Evolutionary conservation across 2,329 filamentous ascomycete genomes (phyloP), one percentile per base, ranked within the genome.

Genomic region (Sporothrix globosa): DNA sequence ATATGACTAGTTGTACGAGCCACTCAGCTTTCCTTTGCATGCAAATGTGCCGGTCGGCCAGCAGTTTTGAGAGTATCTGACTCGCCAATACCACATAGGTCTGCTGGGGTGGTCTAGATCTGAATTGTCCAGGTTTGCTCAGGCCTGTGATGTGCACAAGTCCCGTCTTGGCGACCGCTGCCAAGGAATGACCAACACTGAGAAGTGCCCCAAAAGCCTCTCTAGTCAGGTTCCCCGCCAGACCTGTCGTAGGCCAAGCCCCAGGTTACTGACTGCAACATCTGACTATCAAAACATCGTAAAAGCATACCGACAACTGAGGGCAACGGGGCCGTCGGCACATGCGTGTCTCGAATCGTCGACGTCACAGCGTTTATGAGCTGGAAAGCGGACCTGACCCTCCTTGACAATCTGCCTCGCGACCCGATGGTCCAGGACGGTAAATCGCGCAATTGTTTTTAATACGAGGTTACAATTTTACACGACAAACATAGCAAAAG

Each of bases 101-200:
- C 11, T 44, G 3, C 11, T 44, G 41, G 19, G 11, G n/a, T 5
- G 21, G 44, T 65, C 60, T 50, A 50, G 60, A 65, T 24, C 58
- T 10, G 2, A 58, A 39, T 39, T 6, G 56, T 17, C 58, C 34
- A 24, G 56, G 21, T 50, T 17, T 27, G 7, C 13, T 34, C 13
- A 24, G 13, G 39, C 58, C 5, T 46, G n/a, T 9, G 56, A 44
- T 58, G 34, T 48, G 46, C 68, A 54, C 67, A 44, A 63, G 53
- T 30, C 41, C 44, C 24, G 52, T 69, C 68, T 69, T 69, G 60
- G 68, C 68, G 30, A 17, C 58, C 34, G 50, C 48, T 58, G 60
- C 68, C 60, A 67, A 70, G 68, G 30, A n/a, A 53, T 34, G 7
- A 5, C n/a, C 21, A 7, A 2, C 34, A 30, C 41, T 63, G 19